phyloP scores from a whole-genome alignment of 2,329 filamentous ascomycete species.

The Nigrograna mackinnonii region DNA sequence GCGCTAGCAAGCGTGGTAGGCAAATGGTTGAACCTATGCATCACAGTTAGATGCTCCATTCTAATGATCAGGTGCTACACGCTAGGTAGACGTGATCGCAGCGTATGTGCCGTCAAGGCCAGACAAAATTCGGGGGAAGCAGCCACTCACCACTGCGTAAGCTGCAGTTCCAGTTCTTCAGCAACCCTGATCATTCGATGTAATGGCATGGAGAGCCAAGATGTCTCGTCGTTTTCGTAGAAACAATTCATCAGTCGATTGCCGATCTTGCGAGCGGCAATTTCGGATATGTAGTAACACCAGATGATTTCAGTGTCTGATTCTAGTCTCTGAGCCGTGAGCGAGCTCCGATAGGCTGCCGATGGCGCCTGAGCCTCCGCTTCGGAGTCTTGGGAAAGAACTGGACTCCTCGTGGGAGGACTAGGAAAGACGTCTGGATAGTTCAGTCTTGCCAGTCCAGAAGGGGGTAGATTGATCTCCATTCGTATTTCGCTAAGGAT shows the following conservation, averaged over 20 bases:
- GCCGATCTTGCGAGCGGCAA: slow-evolving; percentile 26
- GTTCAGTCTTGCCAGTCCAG: slow-evolving; percentile 21
- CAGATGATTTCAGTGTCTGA: slow-evolving; percentile 12
- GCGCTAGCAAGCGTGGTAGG: too few species aligned
- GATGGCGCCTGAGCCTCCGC: not conserved
- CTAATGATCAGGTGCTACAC: too few species aligned
- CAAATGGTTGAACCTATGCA: too few species aligned
- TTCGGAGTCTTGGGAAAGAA: not conserved
- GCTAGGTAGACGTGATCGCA: too few species aligned
- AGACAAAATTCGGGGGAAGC: too few species aligned
- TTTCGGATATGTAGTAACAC: slow-evolving; percentile 36
- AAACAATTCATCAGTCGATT: slow-evolving; percentile 13
- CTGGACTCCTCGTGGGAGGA: slow-evolving; percentile 15
- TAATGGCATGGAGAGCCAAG: slow-evolving; percentile 16
- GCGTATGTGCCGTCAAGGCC: too few species aligned
- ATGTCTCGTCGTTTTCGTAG: slow-evolving; percentile 16
- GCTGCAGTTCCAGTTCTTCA: slow-evolving; percentile 13
- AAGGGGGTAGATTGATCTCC: slow-evolving; percentile 17
- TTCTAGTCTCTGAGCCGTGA: too few species aligned
- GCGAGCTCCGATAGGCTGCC: not conserved
- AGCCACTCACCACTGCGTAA: slow-evolving; percentile 12
- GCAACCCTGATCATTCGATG: slow-evolving; percentile 8
- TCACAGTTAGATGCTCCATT: too few species aligned
- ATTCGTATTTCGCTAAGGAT: slow-evolving; percentile 17
- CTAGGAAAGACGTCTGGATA: slow-evolving; percentile 35